A percentile compares a stretch with the other conserved stretches of the same genome.
These are phyloP conservation scores for Populus tremula DNA, from an alignment of 345 rosid genomes.

Conservation along the genomic window DNA sequence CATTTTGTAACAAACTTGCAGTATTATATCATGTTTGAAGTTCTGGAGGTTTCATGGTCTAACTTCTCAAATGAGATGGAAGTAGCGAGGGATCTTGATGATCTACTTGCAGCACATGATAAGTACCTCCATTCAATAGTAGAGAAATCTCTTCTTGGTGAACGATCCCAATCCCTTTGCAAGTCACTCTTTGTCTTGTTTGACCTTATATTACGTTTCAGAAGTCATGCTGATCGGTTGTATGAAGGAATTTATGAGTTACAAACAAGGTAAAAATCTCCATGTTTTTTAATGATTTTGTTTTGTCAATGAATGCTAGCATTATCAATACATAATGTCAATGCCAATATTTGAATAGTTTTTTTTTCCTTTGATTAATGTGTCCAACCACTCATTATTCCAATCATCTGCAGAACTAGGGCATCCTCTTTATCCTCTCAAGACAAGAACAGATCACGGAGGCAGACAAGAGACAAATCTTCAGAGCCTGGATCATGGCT, in stretches of 20 bases:
- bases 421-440: constrained; percentile 51
- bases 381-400: background rate
- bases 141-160: constrained; percentile 90
- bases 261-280: constrained; percentile 68
- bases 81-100: constrained; percentile 91
- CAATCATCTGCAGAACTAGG: constrained; percentile 42
- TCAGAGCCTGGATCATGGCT: constrained; percentile 65
- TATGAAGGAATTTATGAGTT: constrained; percentile 84
- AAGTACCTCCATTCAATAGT: constrained; percentile 81
- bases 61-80: constrained; percentile 85
- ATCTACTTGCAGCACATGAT: constrained; percentile 92
- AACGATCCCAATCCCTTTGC: constrained; percentile 71
- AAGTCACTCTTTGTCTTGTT: constrained; percentile 79
- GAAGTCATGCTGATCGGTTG: constrained; percentile 85
- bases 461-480: constrained; percentile 32
- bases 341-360: background rate
- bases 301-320: background rate
- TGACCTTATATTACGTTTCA: constrained; percentile 81
- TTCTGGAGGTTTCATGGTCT: constrained; percentile 96
- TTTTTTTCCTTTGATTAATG: background rate
- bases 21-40: constrained; percentile 97
- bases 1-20: constrained; percentile 96
- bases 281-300: background rate
- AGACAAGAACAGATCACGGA: constrained; percentile 43
- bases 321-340: background rate